phyloP scores from a whole-genome alignment of 352 stramenopile genomes.

The Phytophthora crassamura region DNA sequence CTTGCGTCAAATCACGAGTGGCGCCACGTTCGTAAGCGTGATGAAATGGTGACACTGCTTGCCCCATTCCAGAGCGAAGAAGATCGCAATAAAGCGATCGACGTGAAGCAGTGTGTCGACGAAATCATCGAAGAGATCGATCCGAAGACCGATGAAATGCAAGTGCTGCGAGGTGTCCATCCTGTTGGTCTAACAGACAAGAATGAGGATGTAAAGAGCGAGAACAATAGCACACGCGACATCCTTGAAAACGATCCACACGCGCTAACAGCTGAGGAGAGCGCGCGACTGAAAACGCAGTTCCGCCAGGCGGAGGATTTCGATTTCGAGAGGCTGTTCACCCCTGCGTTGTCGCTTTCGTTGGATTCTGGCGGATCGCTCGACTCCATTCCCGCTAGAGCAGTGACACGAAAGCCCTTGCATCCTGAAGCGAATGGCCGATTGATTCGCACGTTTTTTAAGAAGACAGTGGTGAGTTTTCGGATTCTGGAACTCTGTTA shows the following conservation, averaged over 20 bases:
- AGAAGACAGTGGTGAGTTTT: constrained; percentile 17
- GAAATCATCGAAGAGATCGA: constrained; percentile 29
- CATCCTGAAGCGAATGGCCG: constrained; percentile 20
- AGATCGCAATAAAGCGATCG: constrained; percentile 24
- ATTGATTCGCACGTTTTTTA: constrained; percentile 36
- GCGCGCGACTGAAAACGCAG: constrained; percentile 26
- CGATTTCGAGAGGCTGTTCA: constrained; percentile 59
- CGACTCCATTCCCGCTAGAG: constrained; percentile 9
- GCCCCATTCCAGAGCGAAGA: constrained; percentile 22
- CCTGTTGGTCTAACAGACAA: background rate
- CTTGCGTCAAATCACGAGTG: constrained; percentile 59
- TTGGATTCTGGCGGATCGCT: background rate
- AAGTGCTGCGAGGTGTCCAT: constrained; percentile 4
- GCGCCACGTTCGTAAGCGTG: constrained; percentile 22
- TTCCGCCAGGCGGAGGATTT: constrained; percentile 54
- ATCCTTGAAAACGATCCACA: background rate
- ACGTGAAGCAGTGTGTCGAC: constrained; percentile 35
- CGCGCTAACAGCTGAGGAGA: constrained; percentile 16
- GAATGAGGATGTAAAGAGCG: background rate
- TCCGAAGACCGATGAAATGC: constrained; percentile 17
- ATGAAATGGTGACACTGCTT: constrained; percentile 17
- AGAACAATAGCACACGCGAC: constrained; percentile 3
- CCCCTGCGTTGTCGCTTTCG: constrained; percentile 39
- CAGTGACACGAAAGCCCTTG: constrained; percentile 1
- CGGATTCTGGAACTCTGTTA: background rate